Base-by-base conservation (phyloP, 176 grass and related monocot species). In the Cenchrus purpureus region DNA sequence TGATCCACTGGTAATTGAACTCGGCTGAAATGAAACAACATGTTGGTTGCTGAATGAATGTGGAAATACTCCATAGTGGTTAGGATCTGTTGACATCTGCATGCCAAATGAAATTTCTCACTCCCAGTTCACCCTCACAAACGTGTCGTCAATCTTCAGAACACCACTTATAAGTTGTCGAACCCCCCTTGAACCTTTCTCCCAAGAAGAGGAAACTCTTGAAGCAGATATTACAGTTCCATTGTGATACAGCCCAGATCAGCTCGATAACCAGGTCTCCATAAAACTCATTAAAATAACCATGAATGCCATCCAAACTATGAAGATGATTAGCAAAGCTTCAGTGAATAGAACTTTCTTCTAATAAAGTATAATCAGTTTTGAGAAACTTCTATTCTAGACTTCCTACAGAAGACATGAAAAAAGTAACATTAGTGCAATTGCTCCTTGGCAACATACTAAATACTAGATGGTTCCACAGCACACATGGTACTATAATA, bases 11-110 rank as follows among this genome's bases (percentile, higher is more conserved):
- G 90, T 85, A 81, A 88, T 14, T 77, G 88, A 58, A 40, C 87
- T 81, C 6, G 88, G 78, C 77, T 99, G 97, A 92, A 99, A 97
- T 4, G 94, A 99, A 91, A 99, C 94, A 61, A 97, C 84, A 81
- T 88, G 94, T 78, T 99, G 94, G 65, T 92, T 86, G 77, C 74
- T 90, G 74, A 92, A 91, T 20, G 92, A 87, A 56, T 91, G 88
- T 12, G 91, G 86, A 86, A 99, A 94, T 62, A 76, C 64, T 45
- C 86, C 90, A 71, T 79, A 97, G 70, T 94, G 73, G 82, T 91
- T 97, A 71, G 82, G 86, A 89, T 97, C 86, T 75, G 82, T 90
- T 78, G 88, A 89, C 92, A 94, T 99, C 91, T 92, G 93, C 93
- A 86, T 95, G 79, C 54, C 65, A 75, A 54, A 75, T 1, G 20